Base-by-base conservation (phyloP, 768 basidiomycete genomes). In the Hypsizygus marmoreus region DNA sequence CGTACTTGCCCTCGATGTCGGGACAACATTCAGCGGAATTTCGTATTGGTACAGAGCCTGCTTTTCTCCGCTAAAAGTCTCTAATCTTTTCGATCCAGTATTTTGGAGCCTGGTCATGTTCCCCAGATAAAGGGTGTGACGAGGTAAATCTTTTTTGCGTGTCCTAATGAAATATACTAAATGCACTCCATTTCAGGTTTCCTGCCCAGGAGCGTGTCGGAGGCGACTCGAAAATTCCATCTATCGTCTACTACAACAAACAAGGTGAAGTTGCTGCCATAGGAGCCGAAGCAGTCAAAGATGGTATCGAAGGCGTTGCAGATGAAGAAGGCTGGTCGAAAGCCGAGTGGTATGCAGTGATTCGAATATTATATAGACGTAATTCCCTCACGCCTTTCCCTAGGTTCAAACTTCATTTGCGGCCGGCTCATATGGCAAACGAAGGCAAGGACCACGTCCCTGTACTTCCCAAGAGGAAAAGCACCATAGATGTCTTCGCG, bases 281-380 rank as follows among this genome's bases (percentile, higher is more conserved):
- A 3, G 79, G 79, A 0, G 75, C 74, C 0, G 76, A 77, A 47
- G 71, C 77, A 1, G 47, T 56, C 13, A 60, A 62, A 28, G 74
- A 73, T 36, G 59, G 59, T 20, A 57, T 65, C 0, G 51, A 66
- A 0, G 74, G 75, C 49, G 50, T n/a, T 33, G 75, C 74, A 1
- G 68, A 68, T 13, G 70, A 72, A 0, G 66, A 72, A 38, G 64
- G 66, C 26, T 79, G 75, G 75, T 54, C 59, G 33, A 79, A 72
- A 48, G 69, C 71, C 1, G 75, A 76, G 53, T 78, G 76, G 78
- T 77, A 39, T n/a, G n/a, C n/a, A n/a, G n/a, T n/a, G n/a, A n/a
- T n/a, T n/a, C n/a, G n/a, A n/a, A n/a, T n/a, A n/a, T n/a, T n/a
- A n/a, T n/a, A n/a, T n/a, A n/a, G n/a, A n/a, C n/a, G n/a, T n/a